Evolutionary conservation across 805 yeast species (phyloP), one percentile per base, ranked within the genome.

Genomic region (Hanseniaspora pseudoguilliermondii): DNA sequence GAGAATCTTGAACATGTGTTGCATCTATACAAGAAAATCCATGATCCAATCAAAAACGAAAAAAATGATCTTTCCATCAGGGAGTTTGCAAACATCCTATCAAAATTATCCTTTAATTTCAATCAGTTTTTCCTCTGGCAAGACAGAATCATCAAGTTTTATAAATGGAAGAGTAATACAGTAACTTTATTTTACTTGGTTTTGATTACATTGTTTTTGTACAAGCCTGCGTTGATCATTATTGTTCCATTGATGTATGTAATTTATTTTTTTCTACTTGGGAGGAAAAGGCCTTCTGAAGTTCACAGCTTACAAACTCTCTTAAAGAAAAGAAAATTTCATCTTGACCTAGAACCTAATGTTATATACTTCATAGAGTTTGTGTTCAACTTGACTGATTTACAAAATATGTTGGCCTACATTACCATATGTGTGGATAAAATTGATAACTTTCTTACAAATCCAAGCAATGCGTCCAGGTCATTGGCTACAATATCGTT

Each of bases 161-260:
- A 36, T 16, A 77, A 86, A 5, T 90, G 97, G 97, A 78, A 81
- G 58, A 73, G 75, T 29, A 90, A 95, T 0, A 73, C 85, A 0
- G 76, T 80, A 59, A 89, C 96, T 0, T 60, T 89, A 5, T 72
- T 83, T 0, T 65, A 72, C 23, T 67, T 87, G 54, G 70, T 83
- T 5, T 59, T 80, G 0, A 82, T 84, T 60, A 82, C 96, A 0
- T 73, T 80, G 58, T 70, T 82, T 1, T 84, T 93, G 62, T 66
- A 83, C 38, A 77, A 84, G 70, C 96, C 96, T 0, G 81, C 81
- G 64, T 67, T 84, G 50, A 70, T 86, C 13, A 66, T 84, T 40
- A 73, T 81, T 1, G 72, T 82, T 35, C 96, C 96, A 0, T 61
- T 83, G 39, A 58, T 83, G 1, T 73, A 55, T 75, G 83, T 0